These are phyloP conservation scores for Ustilago cynodontis DNA, from an alignment of 1,284 basidiomycete genomes.

Conservation along the genomic window DNA sequence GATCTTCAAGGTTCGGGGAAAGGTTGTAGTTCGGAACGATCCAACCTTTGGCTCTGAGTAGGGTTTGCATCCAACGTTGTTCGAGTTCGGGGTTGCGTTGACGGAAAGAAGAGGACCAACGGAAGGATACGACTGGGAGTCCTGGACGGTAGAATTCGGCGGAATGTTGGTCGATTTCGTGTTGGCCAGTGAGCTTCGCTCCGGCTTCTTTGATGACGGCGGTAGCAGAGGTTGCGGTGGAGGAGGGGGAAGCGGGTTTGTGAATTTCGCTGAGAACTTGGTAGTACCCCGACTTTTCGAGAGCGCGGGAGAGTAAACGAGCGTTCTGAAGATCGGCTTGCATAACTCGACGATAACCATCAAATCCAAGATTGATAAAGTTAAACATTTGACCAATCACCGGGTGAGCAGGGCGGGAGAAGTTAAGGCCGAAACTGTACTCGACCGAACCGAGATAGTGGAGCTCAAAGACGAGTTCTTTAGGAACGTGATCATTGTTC, in stretches of 20 bases:
- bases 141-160: slow-evolving; percentile 79
- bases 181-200: slow-evolving; percentile 70
- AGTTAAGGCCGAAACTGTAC: slow-evolving; percentile 87
- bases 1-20: slow-evolving; percentile 50
- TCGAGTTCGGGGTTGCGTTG: slow-evolving; percentile 70
- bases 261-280: slow-evolving; percentile 73
- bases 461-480: slow-evolving; percentile 82
- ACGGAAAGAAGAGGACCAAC: slow-evolving; percentile 78
- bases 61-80: slow-evolving; percentile 89
- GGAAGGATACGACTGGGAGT: slow-evolving; percentile 90
- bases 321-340: slow-evolving; percentile 79
- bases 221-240: slow-evolving; percentile 2
- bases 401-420: slow-evolving; percentile 88
- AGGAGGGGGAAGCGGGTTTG: slow-evolving; percentile 38
- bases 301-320: slow-evolving; percentile 83
- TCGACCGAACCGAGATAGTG: slow-evolving; percentile 73
- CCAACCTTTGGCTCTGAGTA: slow-evolving; percentile 83
- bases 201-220: slow-evolving; percentile 61
- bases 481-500: slow-evolving; percentile 71
- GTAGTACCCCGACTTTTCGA: slow-evolving; percentile 84
- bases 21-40: slow-evolving; percentile 70
- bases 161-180: slow-evolving; percentile 60
- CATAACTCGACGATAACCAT: slow-evolving; percentile 74
- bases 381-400: slow-evolving; percentile 95
- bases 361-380: slow-evolving; percentile 68